These are phyloP conservation scores for Raddia guianensis DNA, from an alignment of 176 grass and related monocot genomes.

Conservation along the genomic window DNA sequence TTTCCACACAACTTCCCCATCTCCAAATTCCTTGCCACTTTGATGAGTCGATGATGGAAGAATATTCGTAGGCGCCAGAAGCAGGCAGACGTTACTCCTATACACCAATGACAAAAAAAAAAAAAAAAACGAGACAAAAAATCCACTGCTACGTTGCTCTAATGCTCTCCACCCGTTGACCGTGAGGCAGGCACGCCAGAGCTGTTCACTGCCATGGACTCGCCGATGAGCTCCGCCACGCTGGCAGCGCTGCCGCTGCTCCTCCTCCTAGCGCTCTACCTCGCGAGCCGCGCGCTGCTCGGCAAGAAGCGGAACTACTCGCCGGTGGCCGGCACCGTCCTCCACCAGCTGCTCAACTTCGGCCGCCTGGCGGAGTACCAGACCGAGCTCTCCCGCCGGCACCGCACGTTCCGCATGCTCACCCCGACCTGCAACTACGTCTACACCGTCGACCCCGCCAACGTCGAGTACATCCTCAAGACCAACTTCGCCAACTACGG, in stretches of 20 bases:
- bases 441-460: conserved; percentile 70
- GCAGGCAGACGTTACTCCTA: too few species aligned
- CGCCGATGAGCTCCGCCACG: background rate
- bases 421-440: conserved; percentile 56
- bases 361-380: conserved; percentile 57
- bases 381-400: conserved; percentile 40
- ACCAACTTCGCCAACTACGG: conserved; percentile 89
- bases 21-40: too few species aligned
- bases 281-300: conserved; percentile 8
- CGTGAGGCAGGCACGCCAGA: background rate
- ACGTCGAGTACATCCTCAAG: conserved; percentile 81
- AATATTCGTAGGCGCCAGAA: too few species aligned
- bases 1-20: too few species aligned
- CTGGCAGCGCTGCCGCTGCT: conserved; percentile 17
- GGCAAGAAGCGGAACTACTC: conserved; percentile 46
- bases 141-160: too few species aligned
- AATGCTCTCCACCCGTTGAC: too few species aligned
- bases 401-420: conserved; percentile 76
- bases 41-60: too few species aligned
- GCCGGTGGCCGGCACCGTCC: conserved; percentile 61
- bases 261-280: conserved; percentile 23
- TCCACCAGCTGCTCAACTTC: conserved; percentile 63
- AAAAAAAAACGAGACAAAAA: too few species aligned
- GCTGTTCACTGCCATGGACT: conserved; percentile 31
- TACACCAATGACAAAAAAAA: too few species aligned